Evolutionary conservation across 2,329 filamentous ascomycete species (phyloP).

Genomic region (Lanzia echinophila): DNA sequence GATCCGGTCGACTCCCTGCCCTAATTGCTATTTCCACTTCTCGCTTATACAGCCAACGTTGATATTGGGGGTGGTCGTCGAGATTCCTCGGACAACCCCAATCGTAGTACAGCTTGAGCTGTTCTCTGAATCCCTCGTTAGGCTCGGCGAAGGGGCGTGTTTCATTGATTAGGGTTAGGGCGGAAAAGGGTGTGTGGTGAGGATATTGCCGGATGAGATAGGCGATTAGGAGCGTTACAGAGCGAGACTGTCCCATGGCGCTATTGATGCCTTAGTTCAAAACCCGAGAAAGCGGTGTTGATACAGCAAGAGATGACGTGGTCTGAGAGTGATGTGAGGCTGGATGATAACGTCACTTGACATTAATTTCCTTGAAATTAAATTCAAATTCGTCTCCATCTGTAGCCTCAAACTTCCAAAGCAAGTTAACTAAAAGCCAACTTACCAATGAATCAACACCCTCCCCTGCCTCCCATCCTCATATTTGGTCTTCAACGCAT

Average conservation of each 20-base stretch:
- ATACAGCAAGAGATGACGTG: not conserved
- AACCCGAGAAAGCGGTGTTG: not conserved
- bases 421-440: conserved; percentile 23
- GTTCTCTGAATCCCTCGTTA: conserved; percentile 85
- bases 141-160: conserved; percentile 76
- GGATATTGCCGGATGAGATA: conserved; percentile 71
- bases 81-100: conserved; percentile 73
- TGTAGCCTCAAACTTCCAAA: conserved; percentile 8
- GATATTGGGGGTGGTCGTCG: conserved; percentile 68
- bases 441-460: conserved; percentile 67
- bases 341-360: not conserved
- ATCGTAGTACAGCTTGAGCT: conserved; percentile 78
- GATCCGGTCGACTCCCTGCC: conserved; percentile 69
- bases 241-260: conserved; percentile 94
- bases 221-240: conserved; percentile 74
- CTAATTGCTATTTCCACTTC: conserved; percentile 62
- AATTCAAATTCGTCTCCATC: not conserved
- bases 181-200: conserved; percentile 40
- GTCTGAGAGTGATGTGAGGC: not conserved
- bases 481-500: conserved; percentile 56
- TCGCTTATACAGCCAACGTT: conserved; percentile 65
- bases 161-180: conserved; percentile 62
- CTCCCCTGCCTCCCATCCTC: conserved; percentile 50
- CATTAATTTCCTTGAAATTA: not conserved
- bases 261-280: conserved; percentile 40